These are phyloP conservation scores for Trichophyton equinum DNA, from an alignment of 2,329 filamentous ascomycete species.

Conservation along the genomic window DNA sequence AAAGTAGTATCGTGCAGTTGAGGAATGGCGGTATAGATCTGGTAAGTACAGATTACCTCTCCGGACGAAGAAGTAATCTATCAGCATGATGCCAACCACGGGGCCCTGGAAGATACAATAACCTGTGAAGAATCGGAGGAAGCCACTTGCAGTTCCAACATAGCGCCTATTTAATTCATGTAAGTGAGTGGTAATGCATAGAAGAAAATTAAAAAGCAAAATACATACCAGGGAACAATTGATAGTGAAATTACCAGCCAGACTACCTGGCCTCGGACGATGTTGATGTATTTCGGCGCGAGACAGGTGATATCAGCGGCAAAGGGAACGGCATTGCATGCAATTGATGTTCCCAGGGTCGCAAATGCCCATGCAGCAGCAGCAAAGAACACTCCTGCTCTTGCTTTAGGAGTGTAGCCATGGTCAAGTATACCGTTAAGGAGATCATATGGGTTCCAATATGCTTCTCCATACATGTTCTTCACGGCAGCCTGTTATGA, in stretches of 20 bases:
- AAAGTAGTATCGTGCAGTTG: conserved; percentile 23
- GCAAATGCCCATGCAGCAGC: conserved; percentile 17
- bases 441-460: conserved; percentile 29
- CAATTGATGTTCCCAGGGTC: conserved; percentile 16
- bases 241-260: conserved; percentile 22
- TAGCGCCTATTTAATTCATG: conserved; percentile 12
- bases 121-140: conserved; percentile 16
- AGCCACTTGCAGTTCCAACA: conserved; percentile 16
- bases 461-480: conserved; percentile 25
- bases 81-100: conserved; percentile 21
- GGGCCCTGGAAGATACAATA: conserved; percentile 18
- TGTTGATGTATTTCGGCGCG: conserved; percentile 23
- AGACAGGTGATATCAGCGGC: conserved; percentile 25
- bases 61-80: conserved; percentile 26
- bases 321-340: conserved; percentile 24
- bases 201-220: conserved; percentile 4
- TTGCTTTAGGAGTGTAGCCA: conserved; percentile 21
- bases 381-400: conserved; percentile 26
- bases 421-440: conserved; percentile 28
- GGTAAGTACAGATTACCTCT: conserved; percentile 24
- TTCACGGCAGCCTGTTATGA: conserved; percentile 21
- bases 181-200: background rate
- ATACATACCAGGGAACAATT: conserved; percentile 24
- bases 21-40: conserved; percentile 21
- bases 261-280: conserved; percentile 23